Evolutionary conservation across 2,329 filamentous ascomycete species (phyloP).

Genomic region (Phaeosphaeria sp.): DNA sequence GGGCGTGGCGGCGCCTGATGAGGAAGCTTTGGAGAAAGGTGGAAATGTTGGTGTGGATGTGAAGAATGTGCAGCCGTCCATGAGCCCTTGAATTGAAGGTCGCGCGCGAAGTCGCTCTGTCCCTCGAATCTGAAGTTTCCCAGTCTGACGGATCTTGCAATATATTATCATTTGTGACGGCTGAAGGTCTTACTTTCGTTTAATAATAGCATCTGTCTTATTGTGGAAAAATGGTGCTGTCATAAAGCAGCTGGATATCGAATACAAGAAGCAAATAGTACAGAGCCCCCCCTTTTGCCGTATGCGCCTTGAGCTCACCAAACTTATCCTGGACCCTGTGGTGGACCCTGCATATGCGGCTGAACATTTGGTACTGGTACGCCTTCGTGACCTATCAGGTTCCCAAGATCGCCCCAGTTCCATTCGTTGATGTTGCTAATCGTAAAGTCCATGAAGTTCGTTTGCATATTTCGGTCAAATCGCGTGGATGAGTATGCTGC

Average conservation of each 20-base stretch:
- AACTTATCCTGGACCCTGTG: neutral
- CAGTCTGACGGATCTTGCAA: neutral
- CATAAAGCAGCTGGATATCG: neutral
- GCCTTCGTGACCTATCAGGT: conserved; percentile 29
- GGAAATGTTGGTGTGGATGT: neutral
- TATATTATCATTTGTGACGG: neutral
- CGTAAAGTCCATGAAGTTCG: conserved; percentile 47
- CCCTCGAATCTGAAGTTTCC: neutral
- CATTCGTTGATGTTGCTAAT: conserved; percentile 45
- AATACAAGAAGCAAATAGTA: neutral
- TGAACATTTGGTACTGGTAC: conserved; percentile 15
- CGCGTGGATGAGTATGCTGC: conserved; percentile 22
- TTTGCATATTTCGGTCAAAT: conserved; percentile 37
- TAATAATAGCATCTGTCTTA: neutral
- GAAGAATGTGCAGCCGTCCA: neutral
- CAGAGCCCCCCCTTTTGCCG: neutral
- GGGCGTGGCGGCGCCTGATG: neutral
- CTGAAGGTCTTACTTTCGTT: neutral
- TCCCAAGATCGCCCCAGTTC: conserved; percentile 44
- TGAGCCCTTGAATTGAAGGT: neutral
- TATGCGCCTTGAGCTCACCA: neutral
- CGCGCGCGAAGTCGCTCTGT: neutral
- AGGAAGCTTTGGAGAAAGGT: neutral
- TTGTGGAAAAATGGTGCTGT: neutral
- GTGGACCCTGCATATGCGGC: conserved; percentile 8